Base-by-base conservation (phyloP, 345 rosid species). In the Murraya koenigii region DNA sequence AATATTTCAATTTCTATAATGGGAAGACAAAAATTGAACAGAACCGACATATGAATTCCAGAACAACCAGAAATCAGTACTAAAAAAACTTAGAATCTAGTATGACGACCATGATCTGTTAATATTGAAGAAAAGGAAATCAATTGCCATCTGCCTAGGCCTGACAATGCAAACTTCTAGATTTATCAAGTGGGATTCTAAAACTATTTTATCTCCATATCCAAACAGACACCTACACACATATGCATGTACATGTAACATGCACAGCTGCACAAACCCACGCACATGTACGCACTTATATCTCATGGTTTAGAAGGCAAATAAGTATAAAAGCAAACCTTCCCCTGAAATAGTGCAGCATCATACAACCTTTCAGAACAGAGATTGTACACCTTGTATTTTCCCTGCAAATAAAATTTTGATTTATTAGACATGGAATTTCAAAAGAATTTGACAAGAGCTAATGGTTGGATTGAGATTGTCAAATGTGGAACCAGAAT, bases 291-390 rank as follows among this genome's bases (percentile, higher is more conserved):
- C 9, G 35, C 38, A 33, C 9, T n/a, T 32, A 44, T 39, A n/a
- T 9, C 75, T 56, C 59, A 72, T 14, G 38, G 49, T 60, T 14
- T 41, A n/a, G 8, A 54, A 30, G 36, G 72, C 23, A 23, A 58
- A 62, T n/a, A 30, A 71, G 71, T 75, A 77, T 35, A 38, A 77
- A 30, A 74, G 17, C 75, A 39, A 75, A 94, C 97, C 98, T 95
- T 95, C 78, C 99, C 98, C 84, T 89, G 88, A 72, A 92, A 91
- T 59, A 82, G 81, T 64, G 99, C 89, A 77, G 97, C 97, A 81
- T 95, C 97, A 17, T 95, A 95, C 38, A 93, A 81, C 85, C 98
- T 90, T 91, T 95, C 99, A 66, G 93, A 91, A 81, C 99, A 95
- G 75, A 95, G 97, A 82, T 93, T 95, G 87, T 88, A 95, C 17